Evolutionary conservation across 305 asterid genomes (phyloP).

Genomic region (Fraxinus latifolia): DNA sequence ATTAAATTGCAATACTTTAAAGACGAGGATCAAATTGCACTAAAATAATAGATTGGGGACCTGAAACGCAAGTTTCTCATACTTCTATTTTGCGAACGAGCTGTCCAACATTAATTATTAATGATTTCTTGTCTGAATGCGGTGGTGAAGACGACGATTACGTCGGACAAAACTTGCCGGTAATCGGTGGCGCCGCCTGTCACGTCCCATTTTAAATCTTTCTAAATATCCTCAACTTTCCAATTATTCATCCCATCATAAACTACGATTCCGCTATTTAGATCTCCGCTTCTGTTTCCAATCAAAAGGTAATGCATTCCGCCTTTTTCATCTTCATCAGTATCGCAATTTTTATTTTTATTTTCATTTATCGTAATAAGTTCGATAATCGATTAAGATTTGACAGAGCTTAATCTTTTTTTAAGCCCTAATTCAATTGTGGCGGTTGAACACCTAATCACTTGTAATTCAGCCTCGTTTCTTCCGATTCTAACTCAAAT

Average conservation of each 20-base stretch:
- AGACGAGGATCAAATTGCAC: background rate
- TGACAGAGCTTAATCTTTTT: background rate
- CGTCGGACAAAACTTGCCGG: constrained; percentile 27
- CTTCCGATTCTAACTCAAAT: background rate
- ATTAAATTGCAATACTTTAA: background rate
- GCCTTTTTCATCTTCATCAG: background rate
- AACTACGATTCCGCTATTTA: constrained; percentile 12
- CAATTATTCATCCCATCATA: background rate
- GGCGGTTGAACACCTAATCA: constrained; percentile 5
- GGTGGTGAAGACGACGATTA: constrained; percentile 26
- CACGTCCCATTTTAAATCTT: background rate
- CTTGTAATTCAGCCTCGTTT: background rate
- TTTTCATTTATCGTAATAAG: background rate
- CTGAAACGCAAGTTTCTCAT: background rate
- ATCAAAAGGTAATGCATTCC: constrained; percentile 20
- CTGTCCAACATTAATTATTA: background rate
- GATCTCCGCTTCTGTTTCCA: constrained; percentile 21
- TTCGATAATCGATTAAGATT: constrained; percentile 11
- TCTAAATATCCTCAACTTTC: background rate
- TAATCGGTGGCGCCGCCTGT: constrained; percentile 32
- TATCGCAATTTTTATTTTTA: background rate
- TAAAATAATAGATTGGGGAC: background rate
- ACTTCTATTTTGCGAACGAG: background rate
- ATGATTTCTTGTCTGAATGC: constrained; percentile 12
- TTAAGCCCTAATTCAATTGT: background rate